Evolutionary conservation across 2,329 filamentous ascomycete genomes (phyloP), one percentile per base, ranked within the genome.

Genomic region (Pseudocercospora cruenta): DNA sequence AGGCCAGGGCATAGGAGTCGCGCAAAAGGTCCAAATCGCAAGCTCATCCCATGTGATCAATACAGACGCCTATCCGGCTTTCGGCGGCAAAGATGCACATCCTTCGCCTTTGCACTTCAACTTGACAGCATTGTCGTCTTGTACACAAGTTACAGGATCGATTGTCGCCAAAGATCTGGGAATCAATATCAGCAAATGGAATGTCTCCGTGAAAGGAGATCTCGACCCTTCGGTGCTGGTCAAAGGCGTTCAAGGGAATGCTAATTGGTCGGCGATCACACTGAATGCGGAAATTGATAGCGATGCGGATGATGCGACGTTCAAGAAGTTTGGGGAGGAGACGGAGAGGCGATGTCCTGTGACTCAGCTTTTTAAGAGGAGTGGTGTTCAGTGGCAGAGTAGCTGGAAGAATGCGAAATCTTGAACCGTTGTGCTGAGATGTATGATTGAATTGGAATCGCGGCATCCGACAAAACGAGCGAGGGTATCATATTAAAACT

Each of bases 101-200:
- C 65, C 65, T 4, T 64, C 65, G 19, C 65, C 65, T n/a, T 49
- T 67, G 7, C 65, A 67, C 65, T 67, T 57, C 65, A 67, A 67
- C 21, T 24, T 67, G 16, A 58, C 61, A 10, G 43, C 65, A 7
- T 45, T 63, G 8, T 61, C 61, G 10, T 67, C 66, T 0, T 67
- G 66, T 36, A 65, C 66, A 16, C 66, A 65, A 51, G 66, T 63
- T 31, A 67, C 66, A 5, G 66, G 66, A 5, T 62, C 63, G 31
- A 62, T 66, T 1, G 63, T 66, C 26, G 66, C 66, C 16, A 65
- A 63, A 49, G 66, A 68, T 31, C 26, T 63, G 7, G 66, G 66
- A 1, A 65, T 65, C 33, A 60, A 55, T 5, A 39, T 67, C 8
- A 54, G 63, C 1, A 58, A 63, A 33, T 68, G 66, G 66, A 57